Conservation (phyloP, 2,329 filamentous ascomycete genomes). For the Aureobasidium subglaciale region DNA sequence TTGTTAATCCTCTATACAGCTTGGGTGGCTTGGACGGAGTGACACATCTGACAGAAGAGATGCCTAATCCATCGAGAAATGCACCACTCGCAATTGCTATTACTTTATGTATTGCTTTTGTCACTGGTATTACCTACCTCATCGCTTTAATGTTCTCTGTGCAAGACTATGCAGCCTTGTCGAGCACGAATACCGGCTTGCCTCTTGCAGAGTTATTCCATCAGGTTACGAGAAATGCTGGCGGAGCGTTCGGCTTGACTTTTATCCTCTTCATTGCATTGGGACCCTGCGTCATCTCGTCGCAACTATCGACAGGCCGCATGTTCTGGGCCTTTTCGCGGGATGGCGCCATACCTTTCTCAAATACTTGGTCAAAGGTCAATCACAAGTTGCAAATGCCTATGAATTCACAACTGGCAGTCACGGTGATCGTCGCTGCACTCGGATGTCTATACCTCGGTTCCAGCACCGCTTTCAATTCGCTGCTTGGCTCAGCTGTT, state of each 20-base stretch:
- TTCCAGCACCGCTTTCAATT: conserved; percentile 17
- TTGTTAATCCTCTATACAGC: conserved; percentile 51
- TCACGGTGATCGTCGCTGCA: conserved; percentile 16
- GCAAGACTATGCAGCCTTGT: conserved; percentile 34
- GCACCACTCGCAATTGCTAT: conserved; percentile 48
- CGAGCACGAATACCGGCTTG: conserved; percentile 29
- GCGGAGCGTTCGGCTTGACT: conserved; percentile 37
- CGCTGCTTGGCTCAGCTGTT: conserved; percentile 3
- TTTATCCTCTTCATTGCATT: conserved; percentile 39
- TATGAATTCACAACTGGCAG: conserved; percentile 16
- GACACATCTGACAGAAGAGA: conserved; percentile 53
- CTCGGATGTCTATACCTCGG: conserved; percentile 18
- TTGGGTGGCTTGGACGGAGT: conserved; percentile 52
- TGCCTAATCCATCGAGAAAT: conserved; percentile 46
- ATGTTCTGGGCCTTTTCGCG: conserved; percentile 40
- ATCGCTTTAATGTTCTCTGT: conserved; percentile 50
- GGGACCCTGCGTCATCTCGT: conserved; percentile 37
- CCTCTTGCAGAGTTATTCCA: conserved; percentile 42
- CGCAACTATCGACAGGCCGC: conserved; percentile 29
- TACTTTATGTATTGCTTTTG: conserved; percentile 38
- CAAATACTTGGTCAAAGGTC: conserved; percentile 4
- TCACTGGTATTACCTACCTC: conserved; percentile 48
- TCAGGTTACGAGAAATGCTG: conserved; percentile 36
- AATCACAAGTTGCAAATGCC: conserved; percentile 13
- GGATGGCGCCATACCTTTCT: conserved; percentile 29